Percentiles rank a stretch among this genome's conserved stretches.
phyloP scores from a whole-genome alignment of 768 basidiomycete genomes.

The Collybiopsis confluens region DNA sequence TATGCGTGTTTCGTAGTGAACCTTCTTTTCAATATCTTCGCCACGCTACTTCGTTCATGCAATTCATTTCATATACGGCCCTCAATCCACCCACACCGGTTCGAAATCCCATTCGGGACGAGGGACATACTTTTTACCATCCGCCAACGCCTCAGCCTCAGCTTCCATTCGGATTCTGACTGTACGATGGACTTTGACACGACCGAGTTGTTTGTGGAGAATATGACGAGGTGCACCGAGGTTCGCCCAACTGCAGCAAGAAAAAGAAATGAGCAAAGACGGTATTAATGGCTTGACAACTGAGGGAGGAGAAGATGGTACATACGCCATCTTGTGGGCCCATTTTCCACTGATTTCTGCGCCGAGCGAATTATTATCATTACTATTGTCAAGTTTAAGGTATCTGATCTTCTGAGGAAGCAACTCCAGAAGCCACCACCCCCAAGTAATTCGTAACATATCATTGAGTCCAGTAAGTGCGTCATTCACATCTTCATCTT shows the following conservation, averaged over 20 bases:
- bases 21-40: no score
- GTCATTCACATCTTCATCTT: conserved; percentile 62
- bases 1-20: no score
- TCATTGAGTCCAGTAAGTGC: conserved; percentile 51
- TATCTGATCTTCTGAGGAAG: conserved; percentile 37
- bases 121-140: neutral
- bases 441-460: conserved; percentile 39
- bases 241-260: conserved; percentile 22
- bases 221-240: conserved; percentile 38
- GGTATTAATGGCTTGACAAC: neutral
- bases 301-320: neutral
- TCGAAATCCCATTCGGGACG: conserved; percentile 7
- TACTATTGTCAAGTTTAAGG: conserved; percentile 24
- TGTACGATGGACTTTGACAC: conserved; percentile 39
- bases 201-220: conserved; percentile 24
- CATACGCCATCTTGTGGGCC: conserved; percentile 33
- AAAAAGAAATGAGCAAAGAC: conserved; percentile 1
- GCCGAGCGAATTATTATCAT: neutral
- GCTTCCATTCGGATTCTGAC: conserved; percentile 45
- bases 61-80: no score
- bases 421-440: conserved; percentile 69
- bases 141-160: neutral
- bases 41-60: no score
- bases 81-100: conserved; percentile 6
- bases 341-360: conserved; percentile 21